Evolutionary conservation across 441 rosid species (phyloP), one percentile per base, ranked within the genome.

Genomic region (Euphorbia corollata): DNA sequence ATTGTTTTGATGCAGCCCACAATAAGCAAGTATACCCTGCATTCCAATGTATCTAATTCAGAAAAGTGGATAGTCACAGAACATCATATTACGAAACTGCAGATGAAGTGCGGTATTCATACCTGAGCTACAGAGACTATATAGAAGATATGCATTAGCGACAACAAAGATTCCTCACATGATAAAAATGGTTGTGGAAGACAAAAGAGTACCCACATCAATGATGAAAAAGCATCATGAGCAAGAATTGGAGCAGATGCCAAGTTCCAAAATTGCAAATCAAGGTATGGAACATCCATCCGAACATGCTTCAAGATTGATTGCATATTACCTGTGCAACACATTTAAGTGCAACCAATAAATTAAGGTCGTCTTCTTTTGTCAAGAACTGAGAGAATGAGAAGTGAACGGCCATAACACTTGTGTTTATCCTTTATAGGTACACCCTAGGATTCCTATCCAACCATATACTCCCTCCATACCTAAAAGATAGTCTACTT

Each of bases 121-220:
- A 92, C 99, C 99, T 96, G 99, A 75, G 85, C 75, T 61, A 90
- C 57, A 69, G 89, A 77, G 76, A 91, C 97, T 65, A 73, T 69
- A 79, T 96, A 81, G 85, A 92, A 92, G 62, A 89, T 60, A 83
- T 92, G 99, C 74, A 96, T 85, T 68, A 92, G 89, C 69, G 96
- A 83, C 66, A 91, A 70, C 65, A 92, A 77, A 68, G 96, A 90
- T 61, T 90, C 91, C 77, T 87, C 75, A 67, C 98, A 89, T 18
- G 83, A 84, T 63, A 96, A 68, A 79, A 92, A 90, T 68, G 96
- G 97, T 66, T 61, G 77, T 48, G 99, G 99, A 75, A 96, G 99
- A 78, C 98, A 96, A 78, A 83, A 96, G 70, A 96, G 80, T 77
- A 85, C 80, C 98, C 98, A 96, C 94, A 92, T 92, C 80, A 96